Base-by-base conservation (phyloP, 2,329 filamentous ascomycete species). In the Ophidiomyces ophidiicola region DNA sequence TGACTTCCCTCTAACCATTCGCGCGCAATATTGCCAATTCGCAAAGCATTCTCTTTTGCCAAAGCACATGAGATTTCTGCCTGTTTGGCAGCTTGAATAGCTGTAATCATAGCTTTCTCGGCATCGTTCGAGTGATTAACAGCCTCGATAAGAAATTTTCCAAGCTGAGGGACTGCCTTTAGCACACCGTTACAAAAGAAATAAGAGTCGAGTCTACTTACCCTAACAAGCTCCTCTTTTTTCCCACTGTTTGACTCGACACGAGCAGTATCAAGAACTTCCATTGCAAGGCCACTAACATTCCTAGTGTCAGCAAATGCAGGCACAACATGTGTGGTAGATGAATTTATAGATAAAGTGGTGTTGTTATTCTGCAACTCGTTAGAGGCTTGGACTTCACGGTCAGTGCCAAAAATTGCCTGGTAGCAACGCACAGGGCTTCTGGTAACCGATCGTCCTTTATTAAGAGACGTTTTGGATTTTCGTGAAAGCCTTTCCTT, bases 81-180 rank as follows among this genome's bases (percentile, higher is more conserved):
- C 29, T 47, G 41, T 17, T 46, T 50, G 18, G 48, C 48, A 30
- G 48, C 46, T 31, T 48, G 46, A 19, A 47, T 40, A 12, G 48
- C 48, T 4, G 35, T 41, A 5, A 50, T 33, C 48, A 50, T 50
- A n/a, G 48, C 40, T 25, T 45, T 45, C 18, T 50, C 46, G 0
- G 48, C 48, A 28, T 50, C 46, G 26, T 50, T 44, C n/a, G 44
- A 45, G 30, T 48, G 33, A 25, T 50, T 50, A n/a, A 50, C 43
- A 1, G 45, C 41, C 28, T 50, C 46, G 29, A 50, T 45, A 20
- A 48, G 46, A 23, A 46, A 44, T 39, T 43, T 46, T 8, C 44
- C 48, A 5, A 50, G 34, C 43, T 44, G 6, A 41, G 28, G 10
- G 10, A 24, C n/a, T 18, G 7, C 17, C 39, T 18, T 15, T 14